Conservation (phyloP, 148 eudicot species). For the Nepenthes gracilis region DNA sequence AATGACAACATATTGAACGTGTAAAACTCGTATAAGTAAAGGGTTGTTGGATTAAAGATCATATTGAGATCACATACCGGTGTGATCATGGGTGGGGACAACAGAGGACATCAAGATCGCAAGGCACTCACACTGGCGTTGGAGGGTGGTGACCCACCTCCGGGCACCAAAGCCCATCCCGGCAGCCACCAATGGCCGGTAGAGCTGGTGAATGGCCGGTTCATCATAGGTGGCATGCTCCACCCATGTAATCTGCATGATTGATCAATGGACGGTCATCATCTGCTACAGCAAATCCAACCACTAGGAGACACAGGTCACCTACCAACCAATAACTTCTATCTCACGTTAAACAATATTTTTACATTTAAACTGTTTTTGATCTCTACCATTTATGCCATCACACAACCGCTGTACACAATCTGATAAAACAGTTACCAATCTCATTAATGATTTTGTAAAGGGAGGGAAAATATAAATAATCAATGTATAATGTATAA, state of each 20-base stretch:
- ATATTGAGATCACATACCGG: constrained; percentile 21
- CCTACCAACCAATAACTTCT: neutral
- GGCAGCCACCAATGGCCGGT: constrained; percentile 51
- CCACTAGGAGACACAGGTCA: neutral
- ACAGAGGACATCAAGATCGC: constrained; percentile 85
- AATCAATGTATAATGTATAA: no score
- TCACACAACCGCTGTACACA: no score
- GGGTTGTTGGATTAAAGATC: no score
- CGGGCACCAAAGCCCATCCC: constrained; percentile 96
- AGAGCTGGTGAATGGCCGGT: constrained; percentile 57
- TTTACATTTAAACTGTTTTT: no score
- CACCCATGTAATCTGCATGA: constrained; percentile 80
- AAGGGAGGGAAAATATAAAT: no score
- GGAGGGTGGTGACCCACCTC: constrained; percentile 86
- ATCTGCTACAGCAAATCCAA: neutral
- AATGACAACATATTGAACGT: no score
- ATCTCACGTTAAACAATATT: neutral
- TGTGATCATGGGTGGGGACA: constrained; percentile 50
- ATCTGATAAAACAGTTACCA: no score
- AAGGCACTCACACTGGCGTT: constrained; percentile 87
- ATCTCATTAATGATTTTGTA: no score
- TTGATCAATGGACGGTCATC: neutral
- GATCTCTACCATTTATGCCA: no score
- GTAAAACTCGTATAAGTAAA: no score
- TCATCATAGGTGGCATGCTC: constrained; percentile 87